Evolutionary conservation across 495 filamentous ascomycete species (phyloP).

Genomic region (Neurospora sp.): DNA sequence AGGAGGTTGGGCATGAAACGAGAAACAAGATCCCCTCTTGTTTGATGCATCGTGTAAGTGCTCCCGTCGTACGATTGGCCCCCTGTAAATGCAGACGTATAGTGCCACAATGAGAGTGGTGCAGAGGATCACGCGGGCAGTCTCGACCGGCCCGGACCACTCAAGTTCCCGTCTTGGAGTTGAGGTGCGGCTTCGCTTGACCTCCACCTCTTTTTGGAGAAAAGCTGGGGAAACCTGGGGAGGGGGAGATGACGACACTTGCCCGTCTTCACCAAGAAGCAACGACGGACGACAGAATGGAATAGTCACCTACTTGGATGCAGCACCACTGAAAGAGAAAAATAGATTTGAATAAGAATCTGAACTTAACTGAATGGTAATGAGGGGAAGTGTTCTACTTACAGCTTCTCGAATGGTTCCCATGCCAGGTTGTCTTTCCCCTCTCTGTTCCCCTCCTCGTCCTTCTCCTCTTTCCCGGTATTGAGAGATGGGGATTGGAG

Average conservation of each 20-base stretch:
- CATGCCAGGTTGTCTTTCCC: not conserved
- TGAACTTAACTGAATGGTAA: not conserved
- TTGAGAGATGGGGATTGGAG: not conserved
- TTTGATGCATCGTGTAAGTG: not conserved
- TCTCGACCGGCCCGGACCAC: not conserved
- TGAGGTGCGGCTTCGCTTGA: not conserved
- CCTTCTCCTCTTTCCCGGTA: not conserved
- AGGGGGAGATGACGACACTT: not conserved
- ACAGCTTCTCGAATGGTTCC: not conserved
- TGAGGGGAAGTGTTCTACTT: not conserved
- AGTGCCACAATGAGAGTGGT: not conserved
- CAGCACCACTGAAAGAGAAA: not conserved
- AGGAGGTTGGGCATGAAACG: not conserved
- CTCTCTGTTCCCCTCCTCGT: not conserved
- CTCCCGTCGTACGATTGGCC: not conserved
- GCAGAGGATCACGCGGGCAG: not conserved
- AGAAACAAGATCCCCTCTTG: not conserved
- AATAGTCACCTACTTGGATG: not conserved
- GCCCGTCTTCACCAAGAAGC: not conserved
- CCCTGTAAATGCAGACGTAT: not conserved
- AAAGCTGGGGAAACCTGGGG: not conserved
- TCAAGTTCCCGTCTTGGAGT: slow-evolving; percentile 10
- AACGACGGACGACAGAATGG: not conserved
- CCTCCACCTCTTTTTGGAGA: not conserved
- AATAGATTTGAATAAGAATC: not conserved